These are phyloP conservation scores for Scalesia atractyloides DNA, from an alignment of 129 eudicot species.

Conservation along the genomic window DNA sequence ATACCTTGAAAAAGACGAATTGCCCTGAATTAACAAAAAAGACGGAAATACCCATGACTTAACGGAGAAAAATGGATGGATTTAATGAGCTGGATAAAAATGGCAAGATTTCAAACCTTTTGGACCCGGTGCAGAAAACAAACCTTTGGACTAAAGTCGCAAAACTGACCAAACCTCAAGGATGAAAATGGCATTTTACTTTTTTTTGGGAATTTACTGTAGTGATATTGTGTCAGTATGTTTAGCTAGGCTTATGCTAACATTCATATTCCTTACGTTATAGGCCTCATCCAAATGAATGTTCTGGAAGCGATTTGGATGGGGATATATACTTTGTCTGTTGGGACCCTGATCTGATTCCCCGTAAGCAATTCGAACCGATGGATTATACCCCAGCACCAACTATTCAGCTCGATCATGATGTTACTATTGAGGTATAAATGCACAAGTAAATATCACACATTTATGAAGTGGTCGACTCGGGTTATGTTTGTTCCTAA, in stretches of 20 bases:
- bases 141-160: no score
- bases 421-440: slow-evolving; percentile 74
- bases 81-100: no score
- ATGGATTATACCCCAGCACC: slow-evolving; percentile 74
- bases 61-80: no score
- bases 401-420: slow-evolving; percentile 43
- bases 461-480: background rate
- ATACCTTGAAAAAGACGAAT: no score
- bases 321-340: slow-evolving; percentile 85
- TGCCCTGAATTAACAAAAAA: no score
- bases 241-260: slow-evolving; percentile 8
- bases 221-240: slow-evolving; percentile 14
- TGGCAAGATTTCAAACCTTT: no score
- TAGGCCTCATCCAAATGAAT: slow-evolving; percentile 93
- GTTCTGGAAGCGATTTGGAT: slow-evolving; percentile 94
- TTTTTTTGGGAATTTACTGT: background rate
- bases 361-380: slow-evolving; percentile 49
- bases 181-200: no score
- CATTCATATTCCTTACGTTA: slow-evolving; percentile 1
- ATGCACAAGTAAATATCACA: background rate
- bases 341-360: slow-evolving; percentile 76
- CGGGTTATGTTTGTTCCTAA: background rate
- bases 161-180: no score
- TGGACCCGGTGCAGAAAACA: no score
- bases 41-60: no score